A percentile compares a stretch with the other conserved stretches of the same genome.
phyloP scores from a whole-genome alignment of 495 filamentous ascomycete species.

The Neurospora africana region DNA sequence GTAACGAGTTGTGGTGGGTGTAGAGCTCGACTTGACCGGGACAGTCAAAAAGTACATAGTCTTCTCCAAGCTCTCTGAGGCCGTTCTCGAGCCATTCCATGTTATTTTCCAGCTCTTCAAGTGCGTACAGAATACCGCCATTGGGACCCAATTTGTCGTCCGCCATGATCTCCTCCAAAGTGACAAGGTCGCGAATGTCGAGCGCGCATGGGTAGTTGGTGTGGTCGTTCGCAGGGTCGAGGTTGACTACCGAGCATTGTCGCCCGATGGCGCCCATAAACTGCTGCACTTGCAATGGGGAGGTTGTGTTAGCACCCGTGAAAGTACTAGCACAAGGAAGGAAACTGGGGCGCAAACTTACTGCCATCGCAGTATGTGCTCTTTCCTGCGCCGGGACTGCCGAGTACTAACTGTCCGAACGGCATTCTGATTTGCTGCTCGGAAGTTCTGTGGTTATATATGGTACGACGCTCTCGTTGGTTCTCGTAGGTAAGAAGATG shows the following conservation, averaged over 20 bases:
- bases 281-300: conserved; percentile 59
- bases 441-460: neutral
- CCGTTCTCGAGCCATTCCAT: conserved; percentile 80
- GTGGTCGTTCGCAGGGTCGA: conserved; percentile 91
- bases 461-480: neutral
- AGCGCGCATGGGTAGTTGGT: conserved; percentile 73
- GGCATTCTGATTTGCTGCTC: conserved; percentile 25
- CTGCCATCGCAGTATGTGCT: conserved; percentile 96
- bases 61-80: conserved; percentile 65
- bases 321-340: neutral
- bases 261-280: conserved; percentile 91
- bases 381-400: conserved; percentile 88
- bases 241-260: conserved; percentile 88
- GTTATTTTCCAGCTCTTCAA: conserved; percentile 91
- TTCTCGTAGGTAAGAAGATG: neutral
- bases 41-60: conserved; percentile 93
- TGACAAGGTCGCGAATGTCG: conserved; percentile 81
- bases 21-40: conserved; percentile 96
- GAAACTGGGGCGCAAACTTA: conserved; percentile 21
- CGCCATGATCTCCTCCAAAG: conserved; percentile 89
- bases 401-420: conserved; percentile 71
- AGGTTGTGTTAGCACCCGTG: neutral
- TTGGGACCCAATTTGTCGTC: conserved; percentile 87
- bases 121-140: conserved; percentile 80
- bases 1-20: conserved; percentile 80